Base-by-base conservation (phyloP, 1,284 basidiomycete species). In the Ustilago shanxiensis region DNA sequence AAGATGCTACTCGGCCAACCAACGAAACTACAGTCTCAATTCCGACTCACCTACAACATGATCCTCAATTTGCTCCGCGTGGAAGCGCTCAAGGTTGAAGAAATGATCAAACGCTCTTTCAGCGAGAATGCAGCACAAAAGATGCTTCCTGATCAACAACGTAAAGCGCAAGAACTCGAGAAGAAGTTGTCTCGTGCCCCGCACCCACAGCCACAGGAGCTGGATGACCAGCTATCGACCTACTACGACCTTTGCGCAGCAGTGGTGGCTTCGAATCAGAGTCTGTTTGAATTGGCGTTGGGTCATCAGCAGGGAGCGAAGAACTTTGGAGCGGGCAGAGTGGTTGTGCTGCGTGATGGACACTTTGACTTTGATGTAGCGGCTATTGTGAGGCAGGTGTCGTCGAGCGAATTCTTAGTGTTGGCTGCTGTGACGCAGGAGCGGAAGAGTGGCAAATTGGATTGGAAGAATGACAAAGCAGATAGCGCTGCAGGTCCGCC, bases 41-140 rank as follows among this genome's bases (percentile, higher is more conserved):
- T 99, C 89, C 90, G 97, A 56, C 89, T 99, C 74, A 99, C 97
- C 1, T 99, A 99, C 88, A 98, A 98, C 86, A 99, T 99, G 97
- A 98, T 99, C 71, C 88, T 99, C 68, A 99, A 99, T 85, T 87
- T 99, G 47, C 89, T 99, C 18, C 92, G 97, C 31, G 96, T 99
- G 9, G 97, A 99, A 85, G 95, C 97, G 2, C 89, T 99, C 37
- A 90, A 92, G 74, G 97, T 99, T 9, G 97, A 99, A 84, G 97
- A 99, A 86, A 99, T 99, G 97, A 99, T 99, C 87, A 99, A 99
- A 87, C 90, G 97, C 39, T 95, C 94, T 84, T 99, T 99, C 87
- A 98, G 96, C 3, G 97, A 99, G 88, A 99, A 99, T 83, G 92
- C 95, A 0, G 93, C 95, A 0, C 97, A 99, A 83, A 90, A 92